Evolutionary conservation across 176 grass and related monocot species (phyloP).

Genomic region (Carex myosuroides): DNA sequence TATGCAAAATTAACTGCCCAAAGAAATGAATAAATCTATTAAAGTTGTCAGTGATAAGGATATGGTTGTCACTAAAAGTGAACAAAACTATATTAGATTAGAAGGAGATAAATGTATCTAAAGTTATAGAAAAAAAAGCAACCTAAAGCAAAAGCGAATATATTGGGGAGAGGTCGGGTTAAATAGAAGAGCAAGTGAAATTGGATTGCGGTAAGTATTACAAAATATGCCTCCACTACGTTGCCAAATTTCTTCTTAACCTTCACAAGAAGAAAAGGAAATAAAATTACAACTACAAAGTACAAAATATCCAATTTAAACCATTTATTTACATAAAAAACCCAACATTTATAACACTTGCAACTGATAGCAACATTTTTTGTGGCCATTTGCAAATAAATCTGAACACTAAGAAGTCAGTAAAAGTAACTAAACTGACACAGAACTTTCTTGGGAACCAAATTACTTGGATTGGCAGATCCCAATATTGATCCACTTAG

Average conservation of each 20-base stretch:
- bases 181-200: slow-evolving; percentile 94
- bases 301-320: neutral
- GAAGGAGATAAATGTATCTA: neutral
- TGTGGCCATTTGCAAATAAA: neutral
- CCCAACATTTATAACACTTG: neutral
- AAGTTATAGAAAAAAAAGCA: slow-evolving; percentile 13
- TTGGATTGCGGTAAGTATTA: slow-evolving; percentile 57
- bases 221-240: slow-evolving; percentile 76
- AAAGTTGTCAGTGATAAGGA: slow-evolving; percentile 14
- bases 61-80: neutral
- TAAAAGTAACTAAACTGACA: neutral
- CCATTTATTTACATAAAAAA: neutral
- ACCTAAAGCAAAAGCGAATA: slow-evolving; percentile 94
- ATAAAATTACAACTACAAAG: neutral
- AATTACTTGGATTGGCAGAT: neutral
- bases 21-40: slow-evolving; percentile 9
- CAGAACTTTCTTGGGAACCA: neutral
- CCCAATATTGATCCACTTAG: neutral
- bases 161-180: slow-evolving; percentile 89
- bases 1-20: slow-evolving; percentile 83
- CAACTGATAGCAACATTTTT: neutral
- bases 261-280: slow-evolving; percentile 32
- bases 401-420: neutral
- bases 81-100: neutral
- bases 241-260: slow-evolving; percentile 72